A percentile compares a stretch with the other conserved stretches of the same genome.
phyloP scores from a whole-genome alignment of 805 yeast genomes.

The Saitoella complicata region DNA sequence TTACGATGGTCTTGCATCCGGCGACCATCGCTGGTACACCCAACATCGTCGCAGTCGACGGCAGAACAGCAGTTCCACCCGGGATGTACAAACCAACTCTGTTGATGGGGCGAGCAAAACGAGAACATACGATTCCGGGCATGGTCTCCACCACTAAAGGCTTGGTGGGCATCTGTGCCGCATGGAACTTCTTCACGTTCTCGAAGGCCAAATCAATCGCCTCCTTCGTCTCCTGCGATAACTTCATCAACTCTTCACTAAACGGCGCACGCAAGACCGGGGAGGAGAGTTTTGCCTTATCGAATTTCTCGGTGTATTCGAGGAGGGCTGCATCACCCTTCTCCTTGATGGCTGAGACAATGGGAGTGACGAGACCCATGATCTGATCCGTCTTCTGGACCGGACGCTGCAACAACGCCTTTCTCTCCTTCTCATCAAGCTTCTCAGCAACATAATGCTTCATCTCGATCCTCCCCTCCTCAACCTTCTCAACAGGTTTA shows the following conservation, averaged over 20 bases:
- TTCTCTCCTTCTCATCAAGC: constrained; percentile 5
- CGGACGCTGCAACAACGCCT: constrained; percentile 70
- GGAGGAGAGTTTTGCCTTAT: constrained; percentile 51
- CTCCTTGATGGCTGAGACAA: constrained; percentile 55
- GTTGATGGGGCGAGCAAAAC: constrained; percentile 90
- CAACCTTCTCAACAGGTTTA: too few species aligned
- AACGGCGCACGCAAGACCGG: constrained; percentile 84
- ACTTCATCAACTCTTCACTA: constrained; percentile 56
- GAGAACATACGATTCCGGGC: constrained; percentile 85
- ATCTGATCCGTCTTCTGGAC: constrained; percentile 86
- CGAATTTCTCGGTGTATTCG: constrained; percentile 85
- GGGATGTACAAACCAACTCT: constrained; percentile 93
- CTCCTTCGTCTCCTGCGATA: constrained; percentile 54
- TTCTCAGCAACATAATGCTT: background rate
- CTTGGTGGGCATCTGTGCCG: constrained; percentile 69
- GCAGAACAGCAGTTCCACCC: constrained; percentile 97
- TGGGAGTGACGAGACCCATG: constrained; percentile 83
- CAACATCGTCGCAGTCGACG: constrained; percentile 94
- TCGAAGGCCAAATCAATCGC: constrained; percentile 82
- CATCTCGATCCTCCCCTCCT: background rate
- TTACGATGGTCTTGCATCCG: constrained; percentile 76
- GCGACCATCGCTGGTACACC: constrained; percentile 99
- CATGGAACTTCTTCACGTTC: constrained; percentile 82
- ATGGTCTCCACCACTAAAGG: constrained; percentile 74
- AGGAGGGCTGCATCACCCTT: constrained; percentile 77